Percentiles rank a stretch among this genome's conserved stretches.
Conservation (phyloP, 768 basidiomycete genomes). For the Ramaria rubella region DNA sequence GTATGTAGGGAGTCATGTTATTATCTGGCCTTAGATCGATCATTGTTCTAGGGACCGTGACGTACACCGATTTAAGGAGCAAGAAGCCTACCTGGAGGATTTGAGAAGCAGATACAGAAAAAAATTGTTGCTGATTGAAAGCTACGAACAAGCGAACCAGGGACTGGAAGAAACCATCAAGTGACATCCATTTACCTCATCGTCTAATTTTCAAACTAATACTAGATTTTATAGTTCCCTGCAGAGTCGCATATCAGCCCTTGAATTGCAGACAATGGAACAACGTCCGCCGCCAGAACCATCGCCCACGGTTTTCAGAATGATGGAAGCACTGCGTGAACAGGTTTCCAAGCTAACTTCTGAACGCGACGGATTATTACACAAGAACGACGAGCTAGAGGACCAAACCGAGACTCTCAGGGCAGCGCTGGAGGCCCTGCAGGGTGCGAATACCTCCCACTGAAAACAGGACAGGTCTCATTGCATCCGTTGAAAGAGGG, state of each 20-base stretch:
- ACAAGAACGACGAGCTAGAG: constrained; percentile 49
- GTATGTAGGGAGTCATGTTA: constrained; percentile 34
- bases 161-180: constrained; percentile 53
- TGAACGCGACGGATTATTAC: constrained; percentile 41
- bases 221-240: background rate
- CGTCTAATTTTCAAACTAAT: constrained; percentile 1
- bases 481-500: background rate
- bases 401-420: constrained; percentile 61
- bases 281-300: constrained; percentile 41
- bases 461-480: too few species aligned
- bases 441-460: background rate
- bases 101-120: constrained; percentile 57
- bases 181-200: constrained; percentile 31
- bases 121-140: constrained; percentile 58
- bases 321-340: background rate
- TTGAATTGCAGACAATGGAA: constrained; percentile 51
- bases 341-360: constrained; percentile 21
- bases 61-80: constrained; percentile 61
- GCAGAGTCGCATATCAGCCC: constrained; percentile 50
- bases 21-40: background rate
- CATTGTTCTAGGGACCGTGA: constrained; percentile 58
- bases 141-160: constrained; percentile 45
- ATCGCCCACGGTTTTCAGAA: constrained; percentile 1
- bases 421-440: constrained; percentile 52
- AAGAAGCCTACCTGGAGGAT: constrained; percentile 48